Evolutionary conservation across 177 flowering plant genomes (phyloP), one percentile per base, ranked within the genome.

Genomic region (Vitis hybrid): DNA sequence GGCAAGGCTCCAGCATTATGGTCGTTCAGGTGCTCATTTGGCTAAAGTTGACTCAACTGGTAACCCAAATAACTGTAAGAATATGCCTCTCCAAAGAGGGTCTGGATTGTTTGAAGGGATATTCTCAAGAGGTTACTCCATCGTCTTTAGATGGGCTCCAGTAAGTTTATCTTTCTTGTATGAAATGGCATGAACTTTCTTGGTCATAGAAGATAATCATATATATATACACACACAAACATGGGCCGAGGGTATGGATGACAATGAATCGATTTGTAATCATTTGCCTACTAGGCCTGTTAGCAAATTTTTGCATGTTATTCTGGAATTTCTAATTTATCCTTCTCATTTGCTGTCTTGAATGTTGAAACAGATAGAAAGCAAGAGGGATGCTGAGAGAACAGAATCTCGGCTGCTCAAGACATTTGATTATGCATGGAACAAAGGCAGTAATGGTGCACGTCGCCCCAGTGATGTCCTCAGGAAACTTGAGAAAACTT

Each of bases 371-470:
- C 85, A 94, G 98, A 85, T 89, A 89, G 69, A 71, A 72, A 84
- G 71, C 72, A 90, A 91, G 74, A 85, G 63, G 15, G 88, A 84
- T 56, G 99, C 98, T 10, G 80, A 74, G 78, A 77, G 66, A 73
- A 84, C 87, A 46, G 99, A 95, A 81, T 78, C 85, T 58, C 83
- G 68, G 64, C 85, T 93, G 64, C 92, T 95, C 9, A 61, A 72
- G n/a, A 77, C 58, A 56, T 93, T 90, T 80, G 97, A 93, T 77
- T 93, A 91, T 80, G 97, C 97, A 49, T 95, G 98, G 99, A 95
- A 95, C 77, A 89, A 82, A 81, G 92, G 84, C 32, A 75, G 83
- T 8, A 95, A 95, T 77, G 93, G 93, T 32, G 21, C 72, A 52
- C 92, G 97, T 8, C 98, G 99, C 62, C 83, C 75, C 9, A 64